Evolutionary conservation across 1,284 basidiomycete species (phyloP).

Genomic region (Malassezia furfur): DNA sequence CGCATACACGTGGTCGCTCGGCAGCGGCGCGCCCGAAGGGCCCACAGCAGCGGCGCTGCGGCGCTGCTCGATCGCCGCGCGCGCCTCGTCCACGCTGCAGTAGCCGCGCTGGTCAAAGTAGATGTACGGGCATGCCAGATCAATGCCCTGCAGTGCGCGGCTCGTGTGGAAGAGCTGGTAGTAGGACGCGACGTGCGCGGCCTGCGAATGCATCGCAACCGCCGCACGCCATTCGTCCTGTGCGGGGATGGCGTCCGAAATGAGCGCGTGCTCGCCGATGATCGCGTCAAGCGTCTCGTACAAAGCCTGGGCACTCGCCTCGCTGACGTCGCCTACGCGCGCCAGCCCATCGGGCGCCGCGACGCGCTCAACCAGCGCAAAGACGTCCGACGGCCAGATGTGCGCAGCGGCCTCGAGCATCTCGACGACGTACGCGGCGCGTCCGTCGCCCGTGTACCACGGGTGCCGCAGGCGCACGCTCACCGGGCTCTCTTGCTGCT

Average conservation of each 20-base stretch:
- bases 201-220: constrained; percentile 29
- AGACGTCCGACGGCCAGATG: constrained; percentile 26
- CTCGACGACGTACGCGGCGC: constrained; percentile 63
- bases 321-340: neutral
- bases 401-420: constrained; percentile 59
- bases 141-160: constrained; percentile 12
- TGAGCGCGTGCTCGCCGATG: neutral
- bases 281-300: neutral
- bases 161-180: constrained; percentile 31
- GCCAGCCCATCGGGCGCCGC: neutral
- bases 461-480: constrained; percentile 9
- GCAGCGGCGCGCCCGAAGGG: neutral
- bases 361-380: constrained; percentile 20
- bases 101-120: constrained; percentile 27
- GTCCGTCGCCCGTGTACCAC: constrained; percentile 4
- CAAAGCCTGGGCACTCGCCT: neutral
- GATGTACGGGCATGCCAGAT: constrained; percentile 27
- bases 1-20: constrained; percentile 22
- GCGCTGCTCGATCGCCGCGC: constrained; percentile 7
- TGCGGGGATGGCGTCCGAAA: neutral
- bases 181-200: constrained; percentile 33
- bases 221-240: constrained; percentile 28
- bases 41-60: neutral
- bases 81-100: constrained; percentile 19
- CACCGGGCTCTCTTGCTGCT: neutral